Percentiles rank a stretch among this genome's conserved stretches.
These are phyloP conservation scores for Baudoinia panamericana DNA, from an alignment of 495 filamentous ascomycete species.

Conservation along the genomic window DNA sequence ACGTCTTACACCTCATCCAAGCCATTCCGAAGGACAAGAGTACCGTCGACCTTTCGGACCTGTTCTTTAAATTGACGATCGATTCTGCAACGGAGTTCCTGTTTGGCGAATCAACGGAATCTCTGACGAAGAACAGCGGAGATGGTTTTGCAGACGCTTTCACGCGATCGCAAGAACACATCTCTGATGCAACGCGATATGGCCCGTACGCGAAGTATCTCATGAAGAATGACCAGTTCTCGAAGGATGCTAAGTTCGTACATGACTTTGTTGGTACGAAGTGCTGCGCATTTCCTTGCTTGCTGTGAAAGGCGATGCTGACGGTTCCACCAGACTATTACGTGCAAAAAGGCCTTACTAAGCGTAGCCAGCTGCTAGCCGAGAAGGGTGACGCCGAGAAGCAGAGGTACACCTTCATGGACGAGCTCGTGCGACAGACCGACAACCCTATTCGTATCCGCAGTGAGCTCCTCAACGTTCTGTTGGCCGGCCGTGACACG, in stretches of 20 bases:
- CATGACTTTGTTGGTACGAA: slow-evolving; percentile 44
- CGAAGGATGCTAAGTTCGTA: slow-evolving; percentile 18
- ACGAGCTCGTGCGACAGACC: slow-evolving; percentile 29
- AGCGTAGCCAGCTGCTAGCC: slow-evolving; percentile 11
- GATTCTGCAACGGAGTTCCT: slow-evolving; percentile 64
- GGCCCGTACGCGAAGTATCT: slow-evolving; percentile 7
- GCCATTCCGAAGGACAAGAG: slow-evolving; percentile 36
- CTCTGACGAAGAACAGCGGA: slow-evolving; percentile 22
- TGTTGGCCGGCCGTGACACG: slow-evolving; percentile 32
- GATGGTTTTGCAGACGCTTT: slow-evolving; percentile 16
- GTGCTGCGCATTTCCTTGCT: no score
- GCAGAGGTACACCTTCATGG: slow-evolving; percentile 27
- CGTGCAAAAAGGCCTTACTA: slow-evolving; percentile 24
- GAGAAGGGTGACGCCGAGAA: slow-evolving; percentile 20
- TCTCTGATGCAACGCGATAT: slow-evolving; percentile 10
- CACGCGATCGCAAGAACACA: slow-evolving; percentile 15
- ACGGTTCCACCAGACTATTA: no score
- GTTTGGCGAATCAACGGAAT: slow-evolving; percentile 45
- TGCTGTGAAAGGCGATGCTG: no score
- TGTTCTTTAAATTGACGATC: slow-evolving; percentile 55
- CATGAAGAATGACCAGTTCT: slow-evolving; percentile 10
- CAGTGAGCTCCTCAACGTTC: slow-evolving; percentile 28
- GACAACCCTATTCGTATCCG: slow-evolving; percentile 26
- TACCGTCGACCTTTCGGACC: slow-evolving; percentile 47
- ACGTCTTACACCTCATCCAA: slow-evolving; percentile 40